These are phyloP conservation scores for Pseudogymnoascus destructans DNA, from an alignment of 2,329 filamentous ascomycete species.

Conservation along the genomic window DNA sequence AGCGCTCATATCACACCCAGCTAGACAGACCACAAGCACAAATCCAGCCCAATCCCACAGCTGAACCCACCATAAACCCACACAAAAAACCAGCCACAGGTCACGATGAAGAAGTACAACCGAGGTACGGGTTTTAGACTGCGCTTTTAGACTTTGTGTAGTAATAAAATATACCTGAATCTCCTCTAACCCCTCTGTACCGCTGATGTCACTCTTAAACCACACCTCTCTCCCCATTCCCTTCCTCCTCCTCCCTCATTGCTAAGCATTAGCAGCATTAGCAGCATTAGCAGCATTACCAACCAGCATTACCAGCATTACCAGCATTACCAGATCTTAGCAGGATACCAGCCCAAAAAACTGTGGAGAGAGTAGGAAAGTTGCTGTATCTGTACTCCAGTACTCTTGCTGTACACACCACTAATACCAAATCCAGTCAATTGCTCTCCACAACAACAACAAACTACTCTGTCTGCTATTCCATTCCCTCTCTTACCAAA, in stretches of 20 bases:
- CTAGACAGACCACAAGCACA: background rate
- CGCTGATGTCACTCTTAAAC: background rate
- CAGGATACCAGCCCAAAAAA: too few species aligned
- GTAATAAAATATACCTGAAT: background rate
- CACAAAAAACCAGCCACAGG: background rate
- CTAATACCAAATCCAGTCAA: background rate
- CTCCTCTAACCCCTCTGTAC: background rate
- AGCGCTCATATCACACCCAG: background rate
- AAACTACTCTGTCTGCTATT: background rate
- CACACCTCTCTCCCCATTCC: background rate
- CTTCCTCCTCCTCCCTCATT: background rate
- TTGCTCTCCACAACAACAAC: background rate
- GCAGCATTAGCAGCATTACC: too few species aligned
- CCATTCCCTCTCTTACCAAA: background rate
- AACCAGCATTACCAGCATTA: too few species aligned
- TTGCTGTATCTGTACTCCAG: background rate
- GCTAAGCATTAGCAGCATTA: too few species aligned
- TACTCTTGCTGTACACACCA: background rate
- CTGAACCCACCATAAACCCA: background rate
- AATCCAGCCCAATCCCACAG: background rate
- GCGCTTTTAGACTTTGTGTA: background rate
- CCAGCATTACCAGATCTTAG: too few species aligned
- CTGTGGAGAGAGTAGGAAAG: background rate
- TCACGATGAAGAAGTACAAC: background rate
- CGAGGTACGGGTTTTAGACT: background rate